Percentiles rank a stretch among this genome's conserved stretches.
Conservation (phyloP, 805 yeast species). For the Kodamaea neixiangensis region DNA sequence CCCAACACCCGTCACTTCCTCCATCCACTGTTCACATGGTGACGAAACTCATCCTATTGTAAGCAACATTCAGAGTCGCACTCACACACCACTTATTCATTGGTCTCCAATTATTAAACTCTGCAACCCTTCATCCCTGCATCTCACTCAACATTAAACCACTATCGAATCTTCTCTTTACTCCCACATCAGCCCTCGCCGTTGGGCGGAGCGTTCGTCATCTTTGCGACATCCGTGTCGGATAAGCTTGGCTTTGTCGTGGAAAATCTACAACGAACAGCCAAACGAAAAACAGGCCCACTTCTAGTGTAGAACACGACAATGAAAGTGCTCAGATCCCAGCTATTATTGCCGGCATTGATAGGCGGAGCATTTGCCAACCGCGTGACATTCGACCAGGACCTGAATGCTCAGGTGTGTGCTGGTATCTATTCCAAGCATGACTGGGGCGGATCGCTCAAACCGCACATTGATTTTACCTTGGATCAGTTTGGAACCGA, state of each 20-base stretch:
- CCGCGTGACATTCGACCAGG: slow-evolving; percentile 50
- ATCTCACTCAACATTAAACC: background rate
- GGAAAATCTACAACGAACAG: background rate
- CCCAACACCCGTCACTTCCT: no score
- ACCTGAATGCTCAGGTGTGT: slow-evolving; percentile 63
- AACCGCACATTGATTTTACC: slow-evolving; percentile 49
- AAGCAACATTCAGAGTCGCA: no score
- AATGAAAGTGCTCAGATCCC: background rate
- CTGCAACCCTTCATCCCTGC: no score
- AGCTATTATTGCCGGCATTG: background rate
- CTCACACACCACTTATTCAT: no score
- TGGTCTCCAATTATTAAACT: no score
- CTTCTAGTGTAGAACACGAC: background rate
- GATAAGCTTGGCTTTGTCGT: background rate
- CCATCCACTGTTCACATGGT: no score
- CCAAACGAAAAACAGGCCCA: background rate
- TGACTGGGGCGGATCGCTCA: slow-evolving; percentile 82
- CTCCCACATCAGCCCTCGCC: no score
- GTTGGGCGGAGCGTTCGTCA: background rate
- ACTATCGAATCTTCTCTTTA: no score
- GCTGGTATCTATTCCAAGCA: slow-evolving; percentile 85
- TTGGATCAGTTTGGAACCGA: slow-evolving; percentile 30
- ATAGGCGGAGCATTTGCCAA: slow-evolving; percentile 31
- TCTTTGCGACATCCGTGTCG: slow-evolving; percentile 3
- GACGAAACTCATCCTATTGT: no score